Percentiles rank a stretch among this genome's conserved stretches.
These are phyloP conservation scores for Diplodia intermedia DNA, from an alignment of 2,329 filamentous ascomycete species.

Conservation along the genomic window DNA sequence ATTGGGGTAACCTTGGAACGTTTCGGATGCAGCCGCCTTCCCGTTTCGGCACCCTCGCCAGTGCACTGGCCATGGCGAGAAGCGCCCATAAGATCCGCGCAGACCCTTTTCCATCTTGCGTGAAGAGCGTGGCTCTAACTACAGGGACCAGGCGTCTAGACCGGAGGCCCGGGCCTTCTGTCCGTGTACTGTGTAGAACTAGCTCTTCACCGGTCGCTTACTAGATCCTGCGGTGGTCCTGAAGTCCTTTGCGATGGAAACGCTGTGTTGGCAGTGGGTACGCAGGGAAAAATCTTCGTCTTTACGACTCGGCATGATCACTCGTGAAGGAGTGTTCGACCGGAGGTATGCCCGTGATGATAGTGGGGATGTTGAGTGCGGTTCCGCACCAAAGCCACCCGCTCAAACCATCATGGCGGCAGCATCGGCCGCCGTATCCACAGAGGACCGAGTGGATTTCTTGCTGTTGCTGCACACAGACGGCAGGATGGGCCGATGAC, in stretches of 20 bases:
- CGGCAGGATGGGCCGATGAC: constrained; percentile 47
- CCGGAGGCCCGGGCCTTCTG: constrained; percentile 9
- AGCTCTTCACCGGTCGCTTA: constrained; percentile 23
- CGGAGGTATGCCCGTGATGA: neutral
- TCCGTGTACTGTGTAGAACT: constrained; percentile 7
- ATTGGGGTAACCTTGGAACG: constrained; percentile 1
- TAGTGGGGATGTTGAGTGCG: neutral
- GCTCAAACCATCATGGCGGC: constrained; percentile 31
- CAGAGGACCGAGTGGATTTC: constrained; percentile 11
- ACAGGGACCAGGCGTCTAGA: constrained; percentile 3
- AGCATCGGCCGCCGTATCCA: constrained; percentile 24
- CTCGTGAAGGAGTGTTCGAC: neutral
- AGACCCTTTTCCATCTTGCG: constrained; percentile 13
- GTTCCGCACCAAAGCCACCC: neutral
- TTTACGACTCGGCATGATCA: constrained; percentile 6
- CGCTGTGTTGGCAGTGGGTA: constrained; percentile 20
- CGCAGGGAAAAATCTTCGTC: constrained; percentile 21
- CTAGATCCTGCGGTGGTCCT: constrained; percentile 8
- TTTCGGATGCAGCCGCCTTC: constrained; percentile 20
- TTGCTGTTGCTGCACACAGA: constrained; percentile 14
- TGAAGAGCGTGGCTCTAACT: constrained; percentile 9
- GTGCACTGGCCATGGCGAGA: constrained; percentile 25
- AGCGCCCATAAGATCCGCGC: constrained; percentile 8
- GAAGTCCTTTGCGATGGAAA: constrained; percentile 6
- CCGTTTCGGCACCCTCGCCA: constrained; percentile 5